Evolutionary conservation across 1,284 basidiomycete species (phyloP), one percentile per base, ranked within the genome.

Genomic region (Ceratobasidium sp.): DNA sequence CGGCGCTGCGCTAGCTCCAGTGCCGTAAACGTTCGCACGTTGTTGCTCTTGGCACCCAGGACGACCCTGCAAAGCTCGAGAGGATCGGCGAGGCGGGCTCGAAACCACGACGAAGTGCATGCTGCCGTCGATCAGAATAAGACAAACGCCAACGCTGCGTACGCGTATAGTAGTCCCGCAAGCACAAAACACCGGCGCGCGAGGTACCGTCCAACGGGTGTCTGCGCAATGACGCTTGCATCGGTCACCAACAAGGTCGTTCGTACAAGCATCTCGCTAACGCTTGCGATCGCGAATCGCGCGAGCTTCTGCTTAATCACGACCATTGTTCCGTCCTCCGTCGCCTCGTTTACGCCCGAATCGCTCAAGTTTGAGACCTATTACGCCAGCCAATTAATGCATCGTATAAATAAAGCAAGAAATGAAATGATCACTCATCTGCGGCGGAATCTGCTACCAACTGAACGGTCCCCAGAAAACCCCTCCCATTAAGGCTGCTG

Each of bases 381-480:
- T 55, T 71, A 26, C 26, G 32, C 30, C 35, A 13, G 7, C 1
- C 5, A 2, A 62, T 62, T 7, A 57, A n/a, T 11, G 6, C 35
- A 5, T 35, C 35, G 26, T 21, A 21, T 13, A n/a, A 46, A 28
- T 1, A 44, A 70, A 28, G 2, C 11, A 26, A 28, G 13, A 58
- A n/a, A 16, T 18, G 18, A 13, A 43, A 32, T 41, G n/a, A n/a
- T n/a, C n/a, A n/a, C 67, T 16, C 26, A 71, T 55, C 67, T 71
- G 67, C 2, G 26, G 28, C 9, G 28, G 49, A 8, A 61, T 32
- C 26, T 71, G 55, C 32, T 71, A 55, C 67, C 67, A 71, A n/a
- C 59, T 59, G 26, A 71, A 16, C 1, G 55, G 67, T 1, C 43
- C 41, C 67, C 67, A 71, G 1, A 59, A 52, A n/a, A 71, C 35